phyloP scores from a whole-genome alignment of 2,329 filamentous ascomycete genomes.

The Ophiocordyceps camponoti-floridani region DNA sequence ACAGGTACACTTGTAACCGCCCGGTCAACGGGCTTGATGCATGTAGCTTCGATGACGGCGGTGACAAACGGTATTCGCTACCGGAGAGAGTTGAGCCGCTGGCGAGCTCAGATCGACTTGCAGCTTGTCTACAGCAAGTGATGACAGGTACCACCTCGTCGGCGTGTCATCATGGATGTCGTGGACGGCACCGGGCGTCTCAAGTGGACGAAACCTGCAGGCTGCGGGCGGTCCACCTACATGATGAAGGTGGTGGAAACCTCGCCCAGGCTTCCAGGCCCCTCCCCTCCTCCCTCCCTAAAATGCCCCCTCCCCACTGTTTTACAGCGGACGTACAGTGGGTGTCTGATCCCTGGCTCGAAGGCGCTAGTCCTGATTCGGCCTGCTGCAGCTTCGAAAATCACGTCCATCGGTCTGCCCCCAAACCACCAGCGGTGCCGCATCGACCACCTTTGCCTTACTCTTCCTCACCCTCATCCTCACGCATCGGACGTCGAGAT shows the following conservation, averaged over 20 bases:
- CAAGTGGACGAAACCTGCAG: not conserved
- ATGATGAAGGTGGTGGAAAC: too few species aligned
- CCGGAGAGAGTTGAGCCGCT: too few species aligned
- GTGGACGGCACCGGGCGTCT: not conserved
- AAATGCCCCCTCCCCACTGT: not conserved
- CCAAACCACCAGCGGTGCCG: conserved; percentile 12
- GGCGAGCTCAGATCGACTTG: too few species aligned
- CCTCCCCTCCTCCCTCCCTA: not conserved
- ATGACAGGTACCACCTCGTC: too few species aligned
- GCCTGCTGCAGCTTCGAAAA: conserved; percentile 14
- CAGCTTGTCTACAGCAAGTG: too few species aligned
- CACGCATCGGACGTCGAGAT: conserved; percentile 5
- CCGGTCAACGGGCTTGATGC: too few species aligned
- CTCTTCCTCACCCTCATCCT: conserved; percentile 2
- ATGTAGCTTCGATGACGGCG: too few species aligned
- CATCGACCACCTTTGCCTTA: conserved; percentile 5
- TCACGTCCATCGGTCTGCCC: conserved; percentile 9
- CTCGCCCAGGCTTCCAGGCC: not conserved
- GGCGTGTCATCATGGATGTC: too few species aligned
- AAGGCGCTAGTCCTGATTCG: conserved; percentile 16
- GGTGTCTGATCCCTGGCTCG: not conserved
- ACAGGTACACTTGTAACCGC: too few species aligned
- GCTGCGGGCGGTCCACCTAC: too few species aligned
- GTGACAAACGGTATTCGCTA: too few species aligned
- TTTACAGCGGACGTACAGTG: not conserved